Evolutionary conservation across 2,329 filamentous ascomycete genomes (phyloP).

Genomic region (Neurospora sp.): DNA sequence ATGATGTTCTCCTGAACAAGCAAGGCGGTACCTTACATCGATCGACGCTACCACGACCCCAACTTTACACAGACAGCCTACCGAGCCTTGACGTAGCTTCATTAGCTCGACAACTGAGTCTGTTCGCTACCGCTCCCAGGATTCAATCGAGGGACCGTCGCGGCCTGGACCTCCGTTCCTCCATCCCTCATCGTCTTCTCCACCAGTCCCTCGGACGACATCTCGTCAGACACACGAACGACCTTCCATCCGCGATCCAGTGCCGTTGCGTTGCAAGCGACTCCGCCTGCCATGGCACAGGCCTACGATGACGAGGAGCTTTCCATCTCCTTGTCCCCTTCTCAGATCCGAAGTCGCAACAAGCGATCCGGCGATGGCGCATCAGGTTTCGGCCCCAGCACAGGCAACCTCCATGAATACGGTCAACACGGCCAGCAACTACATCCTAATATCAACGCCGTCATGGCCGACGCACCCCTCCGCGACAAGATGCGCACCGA

Average conservation of each 20-base stretch:
- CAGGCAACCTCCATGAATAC: conserved; percentile 13
- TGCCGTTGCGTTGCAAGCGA: background rate
- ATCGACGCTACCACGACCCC: background rate
- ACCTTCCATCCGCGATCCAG: background rate
- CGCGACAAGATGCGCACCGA: conserved; percentile 51
- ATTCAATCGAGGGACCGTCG: background rate
- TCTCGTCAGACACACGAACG: background rate
- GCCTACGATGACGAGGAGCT: conserved; percentile 65
- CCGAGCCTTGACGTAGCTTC: background rate
- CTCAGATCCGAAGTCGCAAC: conserved; percentile 47
- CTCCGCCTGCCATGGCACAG: conserved; percentile 11
- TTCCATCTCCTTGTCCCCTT: conserved; percentile 62
- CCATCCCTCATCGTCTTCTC: background rate
- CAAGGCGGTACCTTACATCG: background rate
- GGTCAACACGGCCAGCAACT: conserved; percentile 4
- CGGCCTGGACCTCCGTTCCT: background rate
- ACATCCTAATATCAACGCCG: conserved; percentile 21
- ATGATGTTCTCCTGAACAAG: background rate
- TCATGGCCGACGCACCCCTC: conserved; percentile 24
- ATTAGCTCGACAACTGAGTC: background rate
- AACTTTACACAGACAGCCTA: background rate
- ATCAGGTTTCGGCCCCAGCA: conserved; percentile 22
- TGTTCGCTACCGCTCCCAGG: background rate
- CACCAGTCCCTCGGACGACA: conserved; percentile 4
- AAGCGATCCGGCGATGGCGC: conserved; percentile 19